Percentiles rank a stretch among this genome's conserved stretches.
Evolutionary conservation across 768 basidiomycete genomes (phyloP).

Genomic region (Naematelia encephala): DNA sequence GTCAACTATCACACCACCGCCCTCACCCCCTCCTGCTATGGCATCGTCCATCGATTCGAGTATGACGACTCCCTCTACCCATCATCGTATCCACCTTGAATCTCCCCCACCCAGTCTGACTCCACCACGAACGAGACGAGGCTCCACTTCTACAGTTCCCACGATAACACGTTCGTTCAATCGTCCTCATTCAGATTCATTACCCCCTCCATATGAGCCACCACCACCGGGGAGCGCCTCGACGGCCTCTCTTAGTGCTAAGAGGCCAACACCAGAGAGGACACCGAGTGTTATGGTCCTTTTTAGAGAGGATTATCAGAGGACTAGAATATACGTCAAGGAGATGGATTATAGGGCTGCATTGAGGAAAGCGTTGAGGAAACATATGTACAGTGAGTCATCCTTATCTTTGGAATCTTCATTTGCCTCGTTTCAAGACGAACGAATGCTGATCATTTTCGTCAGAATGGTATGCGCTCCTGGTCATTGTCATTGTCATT

Average conservation of each 20-base stretch:
- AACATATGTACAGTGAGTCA: constrained; percentile 37
- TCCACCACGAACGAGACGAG: background rate
- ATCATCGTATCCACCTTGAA: too few relatives aligned
- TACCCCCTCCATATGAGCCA: background rate
- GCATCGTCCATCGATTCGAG: background rate
- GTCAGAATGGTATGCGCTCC: constrained; percentile 45
- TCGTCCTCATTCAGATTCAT: background rate
- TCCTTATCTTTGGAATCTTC: background rate
- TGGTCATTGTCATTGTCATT: constrained; percentile 31
- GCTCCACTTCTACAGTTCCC: background rate
- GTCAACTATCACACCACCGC: background rate
- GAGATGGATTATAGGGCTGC: constrained; percentile 27
- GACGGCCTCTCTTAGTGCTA: background rate
- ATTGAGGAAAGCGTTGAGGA: constrained; percentile 16
- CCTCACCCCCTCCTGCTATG: background rate
- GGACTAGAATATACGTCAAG: constrained; percentile 18
- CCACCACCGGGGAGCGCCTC: background rate
- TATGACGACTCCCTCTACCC: background rate
- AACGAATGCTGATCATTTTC: background rate
- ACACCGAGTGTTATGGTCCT: constrained; percentile 17
- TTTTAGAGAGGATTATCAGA: constrained; percentile 27
- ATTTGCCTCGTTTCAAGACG: background rate
- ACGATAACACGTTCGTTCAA: background rate
- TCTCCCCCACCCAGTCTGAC: too few relatives aligned
- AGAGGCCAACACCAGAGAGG: background rate